Percentiles rank a stretch among this genome's conserved stretches.
Conservation (phyloP, 139 green algal genomes). For the Edaphochlamys debaryana region DNA sequence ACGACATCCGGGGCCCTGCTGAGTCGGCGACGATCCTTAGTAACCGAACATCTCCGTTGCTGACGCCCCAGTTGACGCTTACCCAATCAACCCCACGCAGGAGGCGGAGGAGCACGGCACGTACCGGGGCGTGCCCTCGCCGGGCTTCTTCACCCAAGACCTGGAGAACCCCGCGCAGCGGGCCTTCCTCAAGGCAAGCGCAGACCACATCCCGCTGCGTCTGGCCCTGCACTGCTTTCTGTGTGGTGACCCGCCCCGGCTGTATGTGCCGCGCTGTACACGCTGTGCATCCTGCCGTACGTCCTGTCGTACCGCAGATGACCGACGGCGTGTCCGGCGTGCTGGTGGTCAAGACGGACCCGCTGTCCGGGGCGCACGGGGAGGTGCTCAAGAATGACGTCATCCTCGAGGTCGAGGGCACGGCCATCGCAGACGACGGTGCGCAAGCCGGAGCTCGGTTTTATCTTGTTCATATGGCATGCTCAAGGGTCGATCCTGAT, state of each 20-base stretch:
- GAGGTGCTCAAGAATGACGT: conserved; percentile 71
- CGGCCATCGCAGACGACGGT: conserved; percentile 70
- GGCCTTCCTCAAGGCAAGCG: conserved; percentile 59
- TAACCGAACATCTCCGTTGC: no score
- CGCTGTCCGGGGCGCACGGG: conserved; percentile 55
- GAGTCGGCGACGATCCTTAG: no score
- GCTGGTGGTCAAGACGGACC: conserved; percentile 77
- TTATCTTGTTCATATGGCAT: no score
- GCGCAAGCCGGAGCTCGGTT: no score
- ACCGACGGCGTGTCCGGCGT: conserved; percentile 61
- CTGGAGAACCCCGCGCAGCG: conserved; percentile 73
- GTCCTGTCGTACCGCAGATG: conserved; percentile 47
- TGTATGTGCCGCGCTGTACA: no score
- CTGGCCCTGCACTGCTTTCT: no score
- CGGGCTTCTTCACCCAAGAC: conserved; percentile 70
- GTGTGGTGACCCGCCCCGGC: no score
- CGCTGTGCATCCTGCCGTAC: no score
- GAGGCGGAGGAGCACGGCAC: conserved; percentile 64
- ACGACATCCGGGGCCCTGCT: conserved; percentile 50
- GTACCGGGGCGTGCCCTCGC: conserved; percentile 71
- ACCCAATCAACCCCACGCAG: no score
- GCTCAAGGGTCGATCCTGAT: no score
- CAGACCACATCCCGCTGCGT: no score
- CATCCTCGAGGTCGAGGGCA: conserved; percentile 62
- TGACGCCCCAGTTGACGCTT: no score